These are phyloP conservation scores for Francoa sonchifolia DNA, from an alignment of 441 rosid genomes.

Conservation along the genomic window DNA sequence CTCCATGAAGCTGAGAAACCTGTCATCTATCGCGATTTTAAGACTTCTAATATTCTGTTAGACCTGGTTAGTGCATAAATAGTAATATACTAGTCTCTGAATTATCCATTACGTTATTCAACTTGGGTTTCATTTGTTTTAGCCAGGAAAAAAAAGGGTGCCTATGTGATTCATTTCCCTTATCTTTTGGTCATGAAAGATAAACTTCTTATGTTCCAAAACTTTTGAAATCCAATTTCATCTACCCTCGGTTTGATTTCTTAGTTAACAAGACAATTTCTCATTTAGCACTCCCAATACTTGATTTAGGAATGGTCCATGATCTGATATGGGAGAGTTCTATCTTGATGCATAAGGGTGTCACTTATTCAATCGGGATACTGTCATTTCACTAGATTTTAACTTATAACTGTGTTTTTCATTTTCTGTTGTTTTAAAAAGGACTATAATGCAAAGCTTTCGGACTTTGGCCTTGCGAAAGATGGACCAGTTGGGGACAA, in stretches of 20 bases:
- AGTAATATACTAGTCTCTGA: neutral
- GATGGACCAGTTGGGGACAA: conserved; percentile 98
- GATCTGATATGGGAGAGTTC: no score
- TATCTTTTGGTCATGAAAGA: no score
- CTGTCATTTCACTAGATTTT: neutral
- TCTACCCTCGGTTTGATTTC: no score
- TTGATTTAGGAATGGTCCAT: no score
- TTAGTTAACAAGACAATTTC: no score
- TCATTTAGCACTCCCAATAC: no score
- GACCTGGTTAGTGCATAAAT: conserved; percentile 33
- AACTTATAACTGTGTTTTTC: neutral
- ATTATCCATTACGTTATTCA: no score
- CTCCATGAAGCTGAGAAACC: conserved; percentile 66
- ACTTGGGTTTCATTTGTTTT: neutral
- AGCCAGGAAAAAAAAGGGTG: neutral
- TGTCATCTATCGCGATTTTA: conserved; percentile 63
- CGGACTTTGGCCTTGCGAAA: conserved; percentile 97
- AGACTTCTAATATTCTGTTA: conserved; percentile 56
- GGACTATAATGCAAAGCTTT: conserved; percentile 96
- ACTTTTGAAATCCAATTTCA: no score
- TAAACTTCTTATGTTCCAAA: no score
- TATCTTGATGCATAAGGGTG: no score
- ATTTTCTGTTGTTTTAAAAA: conserved; percentile 9
- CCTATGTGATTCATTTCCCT: neutral
- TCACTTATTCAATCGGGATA: neutral